A percentile compares a stretch with the other conserved stretches of the same genome.
Evolutionary conservation across 2,329 filamentous ascomycete genomes (phyloP).

Genomic region (Diaporthe sp.): DNA sequence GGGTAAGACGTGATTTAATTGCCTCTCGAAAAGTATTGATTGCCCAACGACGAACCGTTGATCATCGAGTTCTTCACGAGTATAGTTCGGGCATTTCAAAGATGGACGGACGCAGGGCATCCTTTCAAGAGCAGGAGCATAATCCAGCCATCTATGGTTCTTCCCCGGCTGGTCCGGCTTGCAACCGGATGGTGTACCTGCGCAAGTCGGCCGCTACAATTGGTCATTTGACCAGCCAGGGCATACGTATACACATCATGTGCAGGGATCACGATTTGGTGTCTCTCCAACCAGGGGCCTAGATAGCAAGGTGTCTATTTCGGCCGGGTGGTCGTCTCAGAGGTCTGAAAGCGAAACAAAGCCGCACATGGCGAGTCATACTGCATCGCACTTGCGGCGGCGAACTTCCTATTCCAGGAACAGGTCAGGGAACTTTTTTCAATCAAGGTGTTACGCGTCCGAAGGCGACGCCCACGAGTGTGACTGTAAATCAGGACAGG

Average conservation of each 20-base stretch:
- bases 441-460: background rate
- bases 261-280: constrained; percentile 12
- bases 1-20: too few relatives aligned
- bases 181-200: constrained; percentile 21
- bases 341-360: constrained; percentile 9
- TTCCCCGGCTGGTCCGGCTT: background rate
- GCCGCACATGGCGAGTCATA: constrained; percentile 28
- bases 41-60: background rate
- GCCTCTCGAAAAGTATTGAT: background rate
- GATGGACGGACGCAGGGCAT: background rate
- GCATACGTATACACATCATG: constrained; percentile 11
- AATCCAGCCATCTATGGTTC: background rate
- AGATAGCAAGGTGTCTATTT: constrained; percentile 8
- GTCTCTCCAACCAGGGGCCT: background rate
- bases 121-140: background rate
- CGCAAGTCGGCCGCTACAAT: constrained; percentile 21
- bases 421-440: background rate
- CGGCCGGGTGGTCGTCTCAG: constrained; percentile 21
- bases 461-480: background rate
- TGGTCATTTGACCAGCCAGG: constrained; percentile 15
- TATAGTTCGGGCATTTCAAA: background rate
- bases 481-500: constrained; percentile 22
- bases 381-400: constrained; percentile 13
- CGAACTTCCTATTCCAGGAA: constrained; percentile 10
- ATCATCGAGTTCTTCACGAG: background rate